Base-by-base conservation (phyloP, 2,329 filamentous ascomycete genomes). In the Nigrograna mackinnonii region DNA sequence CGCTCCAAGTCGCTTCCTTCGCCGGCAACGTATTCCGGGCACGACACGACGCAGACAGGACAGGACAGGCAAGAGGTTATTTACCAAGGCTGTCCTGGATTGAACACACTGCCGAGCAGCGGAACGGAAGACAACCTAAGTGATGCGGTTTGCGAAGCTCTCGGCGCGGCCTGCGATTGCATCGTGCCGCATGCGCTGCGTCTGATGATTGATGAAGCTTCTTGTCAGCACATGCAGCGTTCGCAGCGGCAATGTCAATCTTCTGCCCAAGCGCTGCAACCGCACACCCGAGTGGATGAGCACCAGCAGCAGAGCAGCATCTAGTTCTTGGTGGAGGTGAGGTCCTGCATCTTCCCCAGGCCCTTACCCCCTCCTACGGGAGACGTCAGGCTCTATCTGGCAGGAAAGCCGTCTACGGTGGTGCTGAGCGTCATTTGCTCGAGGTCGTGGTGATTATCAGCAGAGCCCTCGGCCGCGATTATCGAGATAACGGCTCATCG, bases 191-290 rank as follows among this genome's bases (percentile, higher is more conserved):
- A 44, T 41, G 46, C 44, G 41, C 40, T 43, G 45, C 44, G 35
- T 44, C 49, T 34, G 35, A 43, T 44, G 26, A 41, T 41, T 33
- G 38, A 35, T 42, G 39, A 45, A 46, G 20, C 17, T 6, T 22
- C 39, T 39, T 43, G 47, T 55, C 54, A 59, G 53, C 49, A 39
- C 9, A 32, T 39, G 44, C 45, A 52, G 42, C 34, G 43, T 52
- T 49, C 36, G 48, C 46, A 47, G 41, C 37, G 24, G 39, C 37
- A 22, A 19, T 18, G 24, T 41, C 37, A 41, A 38, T 35, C 20
- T 20, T 7, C 11, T n/a, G n/a, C n/a, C 40, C 17, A 60, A 58
- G 55, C 60, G 60, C 57, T 60, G 52, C 44, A 62, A 55, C 56
- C 59, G 59, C 62, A 55, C 47, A n/a, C 31, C 24, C 33, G 13